These are phyloP conservation scores for Platanus orientalis DNA, from an alignment of 164 flowering plant genomes.

Conservation along the genomic window DNA sequence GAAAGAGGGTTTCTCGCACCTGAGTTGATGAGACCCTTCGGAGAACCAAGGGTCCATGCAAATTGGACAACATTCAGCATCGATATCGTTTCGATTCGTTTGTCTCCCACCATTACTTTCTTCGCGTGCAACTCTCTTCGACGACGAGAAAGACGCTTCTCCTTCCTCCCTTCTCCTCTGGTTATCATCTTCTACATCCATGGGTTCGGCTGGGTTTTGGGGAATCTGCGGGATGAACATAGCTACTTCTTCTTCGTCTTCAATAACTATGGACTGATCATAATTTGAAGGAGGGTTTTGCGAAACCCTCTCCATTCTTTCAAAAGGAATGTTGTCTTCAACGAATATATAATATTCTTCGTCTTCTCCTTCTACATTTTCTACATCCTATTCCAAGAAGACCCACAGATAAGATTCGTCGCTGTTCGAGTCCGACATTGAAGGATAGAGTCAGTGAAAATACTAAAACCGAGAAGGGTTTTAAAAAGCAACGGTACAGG, in stretches of 20 bases:
- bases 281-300: neutral
- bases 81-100: constrained; percentile 28
- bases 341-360: neutral
- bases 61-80: constrained; percentile 59
- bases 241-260: neutral
- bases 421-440: too few species aligned
- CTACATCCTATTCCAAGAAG: neutral
- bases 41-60: constrained; percentile 65
- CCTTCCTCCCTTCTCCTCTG: constrained; percentile 1
- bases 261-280: neutral
- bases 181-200: neutral
- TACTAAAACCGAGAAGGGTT: too few species aligned
- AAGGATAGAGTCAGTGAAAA: too few species aligned
- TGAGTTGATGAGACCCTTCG: constrained; percentile 43
- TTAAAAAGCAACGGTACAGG: too few species aligned
- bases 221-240: neutral
- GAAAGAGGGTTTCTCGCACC: constrained; percentile 8
- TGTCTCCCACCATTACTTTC: neutral
- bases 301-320: neutral
- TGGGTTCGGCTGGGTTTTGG: neutral
- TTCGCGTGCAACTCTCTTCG: neutral
- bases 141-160: constrained; percentile 2
- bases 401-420: too few species aligned
- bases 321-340: neutral
- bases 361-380: neutral